Percentiles rank a stretch among this genome's conserved stretches.
Conservation (phyloP, 2,329 filamentous ascomycete genomes). For the Xylariaceae sp. region DNA sequence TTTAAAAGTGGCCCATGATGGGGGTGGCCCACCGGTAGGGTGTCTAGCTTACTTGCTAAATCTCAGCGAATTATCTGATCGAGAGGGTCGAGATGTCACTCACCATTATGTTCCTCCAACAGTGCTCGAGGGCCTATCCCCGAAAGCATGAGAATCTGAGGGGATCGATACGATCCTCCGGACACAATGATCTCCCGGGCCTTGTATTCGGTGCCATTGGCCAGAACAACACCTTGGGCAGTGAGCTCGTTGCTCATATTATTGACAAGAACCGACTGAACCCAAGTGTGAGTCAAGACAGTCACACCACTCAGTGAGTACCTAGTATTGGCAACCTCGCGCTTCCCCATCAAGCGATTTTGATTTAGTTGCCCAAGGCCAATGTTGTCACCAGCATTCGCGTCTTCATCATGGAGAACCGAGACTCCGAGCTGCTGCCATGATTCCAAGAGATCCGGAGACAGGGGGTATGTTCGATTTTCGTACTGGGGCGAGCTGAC, state of each 20-base stretch:
- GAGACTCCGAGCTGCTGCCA: conserved; percentile 32
- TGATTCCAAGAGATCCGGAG: conserved; percentile 23
- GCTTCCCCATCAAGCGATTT: conserved; percentile 25
- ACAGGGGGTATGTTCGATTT: conserved; percentile 30
- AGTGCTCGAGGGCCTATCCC: conserved; percentile 32
- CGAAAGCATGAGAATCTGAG: conserved; percentile 36
- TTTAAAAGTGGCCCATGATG: too few species aligned
- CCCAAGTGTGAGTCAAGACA: conserved; percentile 25
- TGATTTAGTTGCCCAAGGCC: conserved; percentile 30
- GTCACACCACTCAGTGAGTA: conserved; percentile 26
- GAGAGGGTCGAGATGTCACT: background rate
- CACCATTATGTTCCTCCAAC: background rate
- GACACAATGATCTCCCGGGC: conserved; percentile 34
- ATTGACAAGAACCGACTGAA: conserved; percentile 21
- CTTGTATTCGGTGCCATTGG: conserved; percentile 19
- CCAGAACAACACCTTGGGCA: conserved; percentile 25
- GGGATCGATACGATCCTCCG: conserved; percentile 34
- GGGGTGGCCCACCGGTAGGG: too few species aligned
- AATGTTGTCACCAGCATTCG: conserved; percentile 26
- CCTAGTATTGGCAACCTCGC: conserved; percentile 26
- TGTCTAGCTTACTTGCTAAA: background rate
- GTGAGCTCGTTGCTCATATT: conserved; percentile 12
- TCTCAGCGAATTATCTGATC: background rate
- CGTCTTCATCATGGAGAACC: conserved; percentile 17
- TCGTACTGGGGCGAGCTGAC: conserved; percentile 18